These are phyloP conservation scores for Pisolithus orientalis DNA, from an alignment of 768 basidiomycete genomes.

Conservation along the genomic window DNA sequence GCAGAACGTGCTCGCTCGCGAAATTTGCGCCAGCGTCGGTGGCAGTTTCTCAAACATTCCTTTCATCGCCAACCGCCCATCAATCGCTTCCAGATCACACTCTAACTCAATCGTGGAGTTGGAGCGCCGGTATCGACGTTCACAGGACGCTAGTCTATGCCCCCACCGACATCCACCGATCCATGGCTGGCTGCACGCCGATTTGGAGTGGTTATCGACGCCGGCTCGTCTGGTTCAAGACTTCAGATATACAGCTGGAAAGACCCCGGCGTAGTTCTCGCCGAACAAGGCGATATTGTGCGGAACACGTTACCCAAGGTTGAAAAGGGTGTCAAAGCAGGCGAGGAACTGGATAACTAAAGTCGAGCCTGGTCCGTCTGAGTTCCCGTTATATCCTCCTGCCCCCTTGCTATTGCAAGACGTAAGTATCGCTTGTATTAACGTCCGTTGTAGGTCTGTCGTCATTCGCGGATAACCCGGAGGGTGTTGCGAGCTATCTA, in stretches of 20 bases:
- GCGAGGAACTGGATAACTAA: slow-evolving; percentile 86
- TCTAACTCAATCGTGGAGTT: neutral
- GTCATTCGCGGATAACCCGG: slow-evolving; percentile 63
- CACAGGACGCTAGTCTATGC: slow-evolving; percentile 42
- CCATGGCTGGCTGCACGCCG: slow-evolving; percentile 75
- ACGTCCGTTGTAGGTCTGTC: slow-evolving; percentile 67
- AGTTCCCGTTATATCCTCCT: neutral
- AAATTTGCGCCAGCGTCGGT: too few relatives aligned
- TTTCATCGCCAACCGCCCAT: neutral
- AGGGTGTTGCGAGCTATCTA: slow-evolving; percentile 69
- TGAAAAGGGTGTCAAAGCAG: slow-evolving; percentile 80
- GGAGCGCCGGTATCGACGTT: neutral
- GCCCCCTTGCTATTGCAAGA: neutral
- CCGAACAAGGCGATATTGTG: slow-evolving; percentile 44
- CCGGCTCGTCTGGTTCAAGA: slow-evolving; percentile 94
- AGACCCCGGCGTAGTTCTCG: slow-evolving; percentile 61
- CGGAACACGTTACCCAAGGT: slow-evolving; percentile 68
- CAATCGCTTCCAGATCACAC: neutral
- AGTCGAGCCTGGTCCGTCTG: slow-evolving; percentile 82
- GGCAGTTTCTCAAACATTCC: neutral
- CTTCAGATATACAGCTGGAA: slow-evolving; percentile 97
- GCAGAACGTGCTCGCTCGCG: too few relatives aligned
- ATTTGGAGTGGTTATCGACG: slow-evolving; percentile 95
- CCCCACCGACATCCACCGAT: slow-evolving; percentile 64
- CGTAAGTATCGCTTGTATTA: neutral